Evolutionary conservation across 345 rosid species (phyloP).

Genomic region (Turnera subulata): DNA sequence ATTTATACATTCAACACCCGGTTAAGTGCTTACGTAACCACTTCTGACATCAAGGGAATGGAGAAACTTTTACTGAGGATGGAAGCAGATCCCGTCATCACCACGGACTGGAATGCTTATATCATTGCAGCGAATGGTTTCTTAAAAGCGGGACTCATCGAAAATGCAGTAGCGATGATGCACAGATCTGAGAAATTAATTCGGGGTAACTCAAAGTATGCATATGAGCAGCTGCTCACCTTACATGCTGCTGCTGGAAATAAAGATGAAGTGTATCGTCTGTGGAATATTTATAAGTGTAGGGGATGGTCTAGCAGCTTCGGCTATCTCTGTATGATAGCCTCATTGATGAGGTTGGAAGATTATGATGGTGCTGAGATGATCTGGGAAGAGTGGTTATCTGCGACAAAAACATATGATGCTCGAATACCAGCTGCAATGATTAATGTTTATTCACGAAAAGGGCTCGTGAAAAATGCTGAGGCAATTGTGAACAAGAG

Average conservation of each 20-base stretch:
- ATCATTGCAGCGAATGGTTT: constrained; percentile 41
- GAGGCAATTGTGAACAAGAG: constrained; percentile 32
- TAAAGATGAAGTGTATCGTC: constrained; percentile 45
- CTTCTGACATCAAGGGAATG: constrained; percentile 46
- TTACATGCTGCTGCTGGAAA: constrained; percentile 42
- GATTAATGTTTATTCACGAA: constrained; percentile 42
- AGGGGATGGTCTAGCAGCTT: constrained; percentile 32
- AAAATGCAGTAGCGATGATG: constrained; percentile 40
- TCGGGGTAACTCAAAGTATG: constrained; percentile 12
- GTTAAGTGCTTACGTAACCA: constrained; percentile 46
- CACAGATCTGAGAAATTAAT: constrained; percentile 39
- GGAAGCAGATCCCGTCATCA: constrained; percentile 35
- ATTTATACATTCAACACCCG: constrained; percentile 35
- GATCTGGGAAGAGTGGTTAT: constrained; percentile 54
- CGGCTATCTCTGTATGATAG: constrained; percentile 46
- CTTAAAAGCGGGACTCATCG: constrained; percentile 42
- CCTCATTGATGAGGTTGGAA: constrained; percentile 48
- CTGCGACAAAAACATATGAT: constrained; percentile 29
- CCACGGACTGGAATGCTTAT: constrained; percentile 46
- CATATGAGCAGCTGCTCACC: constrained; percentile 43
- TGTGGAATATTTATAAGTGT: constrained; percentile 50
- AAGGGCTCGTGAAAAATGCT: constrained; percentile 53
- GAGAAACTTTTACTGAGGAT: constrained; percentile 43
- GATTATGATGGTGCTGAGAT: constrained; percentile 48
- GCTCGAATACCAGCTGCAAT: constrained; percentile 38